Evolutionary conservation across 2,329 filamentous ascomycete genomes (phyloP).

Genomic region (Aspergillus pseudoterreus): DNA sequence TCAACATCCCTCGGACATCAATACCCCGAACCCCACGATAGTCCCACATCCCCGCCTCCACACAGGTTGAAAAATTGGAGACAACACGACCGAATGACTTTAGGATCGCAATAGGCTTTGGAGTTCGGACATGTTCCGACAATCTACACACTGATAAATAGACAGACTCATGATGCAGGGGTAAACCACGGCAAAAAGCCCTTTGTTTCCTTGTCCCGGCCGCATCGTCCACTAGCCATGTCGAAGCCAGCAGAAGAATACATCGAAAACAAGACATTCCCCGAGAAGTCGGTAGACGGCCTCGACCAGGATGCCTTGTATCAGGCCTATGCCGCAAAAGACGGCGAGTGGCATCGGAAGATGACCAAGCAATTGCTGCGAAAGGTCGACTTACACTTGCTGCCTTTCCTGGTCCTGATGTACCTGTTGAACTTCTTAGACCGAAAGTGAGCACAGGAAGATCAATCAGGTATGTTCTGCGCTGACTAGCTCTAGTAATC

Average conservation of each 20-base stretch:
- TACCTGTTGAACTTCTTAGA: constrained; percentile 32
- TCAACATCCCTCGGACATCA: no score
- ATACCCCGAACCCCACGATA: background rate
- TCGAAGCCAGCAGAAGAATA: constrained; percentile 1
- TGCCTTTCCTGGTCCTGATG: constrained; percentile 29
- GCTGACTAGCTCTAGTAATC: constrained; percentile 33
- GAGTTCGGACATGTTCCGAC: background rate
- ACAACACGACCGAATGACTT: background rate
- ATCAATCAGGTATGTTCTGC: no score
- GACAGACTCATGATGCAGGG: background rate
- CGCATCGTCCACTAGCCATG: background rate
- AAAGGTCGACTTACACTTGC: constrained; percentile 26
- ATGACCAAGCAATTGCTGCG: constrained; percentile 22
- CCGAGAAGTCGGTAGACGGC: background rate
- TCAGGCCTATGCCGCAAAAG: constrained; percentile 22
- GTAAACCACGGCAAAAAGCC: no score
- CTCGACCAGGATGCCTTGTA: constrained; percentile 24
- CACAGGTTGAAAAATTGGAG: background rate
- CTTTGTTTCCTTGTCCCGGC: background rate
- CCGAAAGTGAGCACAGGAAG: constrained; percentile 18
- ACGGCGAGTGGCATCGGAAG: constrained; percentile 23
- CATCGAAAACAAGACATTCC: background rate
- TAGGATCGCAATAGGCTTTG: background rate
- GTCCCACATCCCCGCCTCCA: background rate
- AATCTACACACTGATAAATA: background rate